Evolutionary conservation across 169 alveolate species (phyloP).

Genomic region (Theileria parva): DNA sequence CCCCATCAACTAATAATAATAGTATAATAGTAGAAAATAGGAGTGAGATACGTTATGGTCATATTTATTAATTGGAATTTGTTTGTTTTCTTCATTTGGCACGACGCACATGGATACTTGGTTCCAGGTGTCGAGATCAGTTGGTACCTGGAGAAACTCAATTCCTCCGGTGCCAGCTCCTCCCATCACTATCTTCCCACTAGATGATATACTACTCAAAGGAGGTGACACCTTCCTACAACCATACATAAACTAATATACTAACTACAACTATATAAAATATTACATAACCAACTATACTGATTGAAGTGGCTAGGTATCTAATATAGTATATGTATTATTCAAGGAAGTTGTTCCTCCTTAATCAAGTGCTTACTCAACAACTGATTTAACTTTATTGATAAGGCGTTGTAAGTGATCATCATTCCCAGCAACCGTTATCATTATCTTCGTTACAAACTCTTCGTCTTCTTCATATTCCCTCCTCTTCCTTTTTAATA

Average conservation of each 20-base stretch:
- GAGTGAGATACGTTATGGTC: constrained; percentile 31
- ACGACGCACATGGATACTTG: constrained; percentile 74
- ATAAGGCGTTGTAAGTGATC: constrained; percentile 41
- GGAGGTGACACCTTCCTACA: constrained; percentile 67
- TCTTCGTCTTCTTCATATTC: constrained; percentile 21
- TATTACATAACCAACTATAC: background rate
- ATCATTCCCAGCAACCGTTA: constrained; percentile 59
- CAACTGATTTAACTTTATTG: constrained; percentile 36
- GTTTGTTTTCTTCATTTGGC: constrained; percentile 66
- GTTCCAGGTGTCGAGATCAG: constrained; percentile 75
- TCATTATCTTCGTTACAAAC: constrained; percentile 33
- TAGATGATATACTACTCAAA: constrained; percentile 68
- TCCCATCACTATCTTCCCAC: constrained; percentile 70
- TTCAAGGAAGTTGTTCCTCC: background rate
- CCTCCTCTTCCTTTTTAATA: background rate
- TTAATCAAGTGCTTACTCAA: constrained; percentile 17
- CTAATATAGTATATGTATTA: background rate
- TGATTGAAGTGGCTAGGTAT: too few relatives aligned
- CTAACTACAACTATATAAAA: background rate
- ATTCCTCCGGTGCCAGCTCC: constrained; percentile 83
- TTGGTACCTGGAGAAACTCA: constrained; percentile 73
- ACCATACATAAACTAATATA: background rate
- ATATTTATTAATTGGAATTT: constrained; percentile 62
- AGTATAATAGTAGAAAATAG: background rate
- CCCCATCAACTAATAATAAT: background rate